A percentile compares a stretch with the other conserved stretches of the same genome.
Evolutionary conservation across 2,329 filamentous ascomycete genomes (phyloP).

Genomic region (Penicillium thymicola): DNA sequence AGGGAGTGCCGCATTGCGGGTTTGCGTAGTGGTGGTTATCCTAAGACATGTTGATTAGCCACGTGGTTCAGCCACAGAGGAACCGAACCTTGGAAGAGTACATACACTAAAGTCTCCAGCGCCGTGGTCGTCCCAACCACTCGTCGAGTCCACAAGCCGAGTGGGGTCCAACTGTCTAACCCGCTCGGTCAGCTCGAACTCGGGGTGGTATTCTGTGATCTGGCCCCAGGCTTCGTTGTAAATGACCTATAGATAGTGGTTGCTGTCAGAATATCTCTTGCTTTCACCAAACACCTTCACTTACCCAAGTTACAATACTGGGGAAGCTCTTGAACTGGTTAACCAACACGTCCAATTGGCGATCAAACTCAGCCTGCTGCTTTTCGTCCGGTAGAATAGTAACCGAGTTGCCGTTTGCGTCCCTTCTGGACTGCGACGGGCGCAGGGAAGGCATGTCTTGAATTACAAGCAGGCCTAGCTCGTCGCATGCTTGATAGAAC

Average conservation of each 20-base stretch:
- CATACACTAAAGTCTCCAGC: constrained; percentile 59
- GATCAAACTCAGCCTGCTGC: constrained; percentile 62
- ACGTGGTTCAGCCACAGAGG: not conserved
- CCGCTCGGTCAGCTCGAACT: constrained; percentile 54
- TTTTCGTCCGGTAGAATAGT: constrained; percentile 38
- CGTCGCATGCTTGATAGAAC: constrained; percentile 66
- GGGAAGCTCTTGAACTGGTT: constrained; percentile 63
- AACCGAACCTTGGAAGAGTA: not conserved
- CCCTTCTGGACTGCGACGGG: constrained; percentile 30
- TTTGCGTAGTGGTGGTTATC: constrained; percentile 72
- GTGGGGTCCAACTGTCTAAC: constrained; percentile 61
- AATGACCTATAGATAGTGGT: constrained; percentile 48
- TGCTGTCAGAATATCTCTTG: not conserved
- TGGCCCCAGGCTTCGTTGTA: constrained; percentile 75
- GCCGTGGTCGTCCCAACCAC: constrained; percentile 66
- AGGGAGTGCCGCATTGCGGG: constrained; percentile 68
- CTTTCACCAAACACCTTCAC: constrained; percentile 6
- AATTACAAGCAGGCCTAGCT: constrained; percentile 63
- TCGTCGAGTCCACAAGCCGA: constrained; percentile 60
- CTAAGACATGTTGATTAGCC: constrained; percentile 21
- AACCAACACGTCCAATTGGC: constrained; percentile 61
- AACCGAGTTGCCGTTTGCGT: not conserved
- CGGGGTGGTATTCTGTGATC: constrained; percentile 50
- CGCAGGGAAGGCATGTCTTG: constrained; percentile 68
- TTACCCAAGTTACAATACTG: constrained; percentile 62